phyloP scores from a whole-genome alignment of 306 rosid species.

The Albizia julibrissin region DNA sequence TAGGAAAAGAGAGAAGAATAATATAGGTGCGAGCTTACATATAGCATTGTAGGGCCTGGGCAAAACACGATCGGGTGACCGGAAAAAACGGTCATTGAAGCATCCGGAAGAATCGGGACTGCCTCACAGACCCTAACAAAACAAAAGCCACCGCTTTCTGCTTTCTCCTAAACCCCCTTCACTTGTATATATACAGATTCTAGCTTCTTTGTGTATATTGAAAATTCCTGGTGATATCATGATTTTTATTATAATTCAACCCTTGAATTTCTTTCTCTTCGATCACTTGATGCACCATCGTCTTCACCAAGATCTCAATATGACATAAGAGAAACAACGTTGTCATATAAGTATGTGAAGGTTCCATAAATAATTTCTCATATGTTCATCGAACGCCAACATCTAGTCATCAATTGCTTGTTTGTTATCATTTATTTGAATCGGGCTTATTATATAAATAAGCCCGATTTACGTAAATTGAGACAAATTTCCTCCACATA shows the following conservation, averaged over 20 bases:
- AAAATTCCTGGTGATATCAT: not conserved
- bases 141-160: not conserved
- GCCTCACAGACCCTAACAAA: too few relatives aligned
- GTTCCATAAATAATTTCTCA: too few relatives aligned
- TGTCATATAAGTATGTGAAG: too few relatives aligned
- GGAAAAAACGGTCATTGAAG: conserved; percentile 53
- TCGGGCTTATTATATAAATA: too few relatives aligned
- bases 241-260: not conserved
- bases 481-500: too few relatives aligned
- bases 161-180: not conserved
- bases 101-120: conserved; percentile 61
- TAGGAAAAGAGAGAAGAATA: conserved; percentile 27
- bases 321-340: too few relatives aligned
- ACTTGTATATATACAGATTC: not conserved
- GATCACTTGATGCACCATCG: not conserved
- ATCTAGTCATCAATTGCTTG: too few relatives aligned
- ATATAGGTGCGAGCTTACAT: conserved; percentile 51
- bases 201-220: not conserved
- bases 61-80: conserved; percentile 55
- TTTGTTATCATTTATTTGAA: too few relatives aligned
- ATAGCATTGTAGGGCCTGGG: conserved; percentile 35
- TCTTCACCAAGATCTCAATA: not conserved
- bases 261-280: not conserved
- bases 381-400: too few relatives aligned
- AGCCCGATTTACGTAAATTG: too few relatives aligned